Conservation (phyloP, 2,329 filamentous ascomycete species). For the Thielaviopsis ethacetica region DNA sequence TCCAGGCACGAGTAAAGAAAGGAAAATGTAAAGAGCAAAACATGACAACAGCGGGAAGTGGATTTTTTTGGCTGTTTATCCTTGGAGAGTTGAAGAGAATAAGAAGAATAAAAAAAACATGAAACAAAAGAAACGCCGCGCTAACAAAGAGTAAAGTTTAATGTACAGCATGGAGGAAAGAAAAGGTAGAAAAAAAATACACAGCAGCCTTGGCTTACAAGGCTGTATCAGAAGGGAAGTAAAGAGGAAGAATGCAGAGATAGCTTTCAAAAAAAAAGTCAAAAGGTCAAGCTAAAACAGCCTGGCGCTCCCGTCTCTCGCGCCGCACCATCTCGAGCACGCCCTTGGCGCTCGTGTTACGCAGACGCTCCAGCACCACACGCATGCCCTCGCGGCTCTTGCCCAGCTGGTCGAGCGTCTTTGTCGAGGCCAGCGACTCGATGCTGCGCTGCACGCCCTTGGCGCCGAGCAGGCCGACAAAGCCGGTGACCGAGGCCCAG, state of each 20-base stretch:
- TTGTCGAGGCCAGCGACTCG: conserved; percentile 60
- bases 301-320: conserved; percentile 18
- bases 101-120: neutral
- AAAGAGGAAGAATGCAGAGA: neutral
- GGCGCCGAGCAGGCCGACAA: conserved; percentile 44
- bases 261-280: neutral
- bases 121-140: conserved; percentile 3
- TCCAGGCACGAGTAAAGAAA: neutral
- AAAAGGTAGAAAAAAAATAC: conserved; percentile 2
- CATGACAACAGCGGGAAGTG: neutral
- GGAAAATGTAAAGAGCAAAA: neutral
- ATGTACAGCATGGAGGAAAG: neutral
- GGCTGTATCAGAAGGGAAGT: neutral
- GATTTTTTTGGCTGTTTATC: neutral
- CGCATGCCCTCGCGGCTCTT: conserved; percentile 76
- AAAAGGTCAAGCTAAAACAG: neutral
- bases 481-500: conserved; percentile 31
- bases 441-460: conserved; percentile 64
- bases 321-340: conserved; percentile 38
- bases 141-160: conserved; percentile 2
- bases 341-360: conserved; percentile 40
- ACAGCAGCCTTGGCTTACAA: neutral
- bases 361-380: conserved; percentile 56
- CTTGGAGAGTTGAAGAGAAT: neutral
- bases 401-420: conserved; percentile 60